Percentiles rank a stretch among this genome's conserved stretches.
These are phyloP conservation scores for Aureobasidium sp. DNA, from an alignment of 2,329 filamentous ascomycete species.

Conservation along the genomic window DNA sequence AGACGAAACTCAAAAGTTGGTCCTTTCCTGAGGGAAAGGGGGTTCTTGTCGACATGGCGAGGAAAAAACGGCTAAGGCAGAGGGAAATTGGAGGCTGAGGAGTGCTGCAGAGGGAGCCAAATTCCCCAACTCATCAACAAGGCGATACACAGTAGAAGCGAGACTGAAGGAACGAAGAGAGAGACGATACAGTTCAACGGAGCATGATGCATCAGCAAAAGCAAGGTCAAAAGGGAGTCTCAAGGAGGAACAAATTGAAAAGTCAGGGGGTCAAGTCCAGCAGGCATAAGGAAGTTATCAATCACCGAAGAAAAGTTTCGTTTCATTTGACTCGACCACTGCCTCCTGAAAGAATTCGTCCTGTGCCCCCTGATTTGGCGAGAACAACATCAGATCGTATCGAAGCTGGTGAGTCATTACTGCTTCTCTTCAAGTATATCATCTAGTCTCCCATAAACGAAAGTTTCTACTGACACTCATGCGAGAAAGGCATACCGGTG, in stretches of 20 bases:
- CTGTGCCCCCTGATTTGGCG: not conserved
- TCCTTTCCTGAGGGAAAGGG: too few species aligned
- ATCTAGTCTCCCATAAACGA: not conserved
- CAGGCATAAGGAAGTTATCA: not conserved
- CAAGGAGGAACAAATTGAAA: too few species aligned
- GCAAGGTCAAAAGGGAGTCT: not conserved
- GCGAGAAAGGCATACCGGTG: not conserved
- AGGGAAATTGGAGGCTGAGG: too few species aligned
- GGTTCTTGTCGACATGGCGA: too few species aligned
- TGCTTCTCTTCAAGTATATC: not conserved
- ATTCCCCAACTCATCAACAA: too few species aligned
- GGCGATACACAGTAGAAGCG: too few species aligned
- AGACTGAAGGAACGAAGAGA: not conserved
- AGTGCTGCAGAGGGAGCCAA: too few species aligned
- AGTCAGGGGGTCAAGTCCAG: not conserved
- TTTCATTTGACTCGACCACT: not conserved
- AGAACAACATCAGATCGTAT: not conserved
- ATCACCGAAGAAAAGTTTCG: not conserved
- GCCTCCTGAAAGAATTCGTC: not conserved
- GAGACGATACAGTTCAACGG: too few species aligned
- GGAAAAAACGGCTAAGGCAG: too few species aligned
- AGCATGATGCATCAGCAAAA: not conserved
- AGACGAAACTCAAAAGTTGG: too few species aligned
- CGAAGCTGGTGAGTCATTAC: not conserved
- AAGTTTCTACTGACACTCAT: not conserved